Conservation (phyloP, 495 filamentous ascomycete species). For the Penicillium silybi region DNA sequence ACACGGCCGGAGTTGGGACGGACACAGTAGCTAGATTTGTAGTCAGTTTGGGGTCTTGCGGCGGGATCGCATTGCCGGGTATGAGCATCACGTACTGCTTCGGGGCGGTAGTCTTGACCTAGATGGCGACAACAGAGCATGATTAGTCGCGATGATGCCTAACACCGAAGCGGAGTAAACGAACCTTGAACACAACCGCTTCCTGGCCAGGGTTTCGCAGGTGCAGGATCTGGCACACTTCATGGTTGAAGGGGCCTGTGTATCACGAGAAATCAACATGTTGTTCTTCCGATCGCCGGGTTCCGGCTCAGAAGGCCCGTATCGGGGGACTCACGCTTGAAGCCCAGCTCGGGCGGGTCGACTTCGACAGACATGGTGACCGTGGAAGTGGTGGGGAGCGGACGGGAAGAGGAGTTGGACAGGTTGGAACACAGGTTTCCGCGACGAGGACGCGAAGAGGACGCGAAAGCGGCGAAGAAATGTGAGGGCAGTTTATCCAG, state of each 20-base stretch:
- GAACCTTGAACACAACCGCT: slow-evolving; percentile 93
- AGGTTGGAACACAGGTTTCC: slow-evolving; percentile 1
- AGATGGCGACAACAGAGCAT: slow-evolving; percentile 5
- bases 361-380: slow-evolving; percentile 87
- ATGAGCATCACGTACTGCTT: slow-evolving; percentile 73
- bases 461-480: slow-evolving; percentile 13
- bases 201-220: slow-evolving; percentile 75
- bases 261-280: slow-evolving; percentile 17
- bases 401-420: neutral
- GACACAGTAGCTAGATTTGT: slow-evolving; percentile 80
- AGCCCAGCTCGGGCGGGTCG: slow-evolving; percentile 85
- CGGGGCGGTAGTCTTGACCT: slow-evolving; percentile 99
- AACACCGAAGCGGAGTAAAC: slow-evolving; percentile 15
- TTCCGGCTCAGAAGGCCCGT: neutral
- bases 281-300: neutral
- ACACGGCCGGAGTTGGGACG: slow-evolving; percentile 96
- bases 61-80: neutral
- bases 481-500: slow-evolving; percentile 16
- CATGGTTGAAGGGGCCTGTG: slow-evolving; percentile 85
- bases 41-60: slow-evolving; percentile 21
- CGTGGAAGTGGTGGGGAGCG: slow-evolving; percentile 1
- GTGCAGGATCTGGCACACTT: slow-evolving; percentile 78
- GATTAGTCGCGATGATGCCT: slow-evolving; percentile 18
- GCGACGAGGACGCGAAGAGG: slow-evolving; percentile 14
- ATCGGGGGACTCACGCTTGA: slow-evolving; percentile 65